phyloP scores from a whole-genome alignment of 2,329 filamentous ascomycete species.

The Aspergillus eucalypticola region DNA sequence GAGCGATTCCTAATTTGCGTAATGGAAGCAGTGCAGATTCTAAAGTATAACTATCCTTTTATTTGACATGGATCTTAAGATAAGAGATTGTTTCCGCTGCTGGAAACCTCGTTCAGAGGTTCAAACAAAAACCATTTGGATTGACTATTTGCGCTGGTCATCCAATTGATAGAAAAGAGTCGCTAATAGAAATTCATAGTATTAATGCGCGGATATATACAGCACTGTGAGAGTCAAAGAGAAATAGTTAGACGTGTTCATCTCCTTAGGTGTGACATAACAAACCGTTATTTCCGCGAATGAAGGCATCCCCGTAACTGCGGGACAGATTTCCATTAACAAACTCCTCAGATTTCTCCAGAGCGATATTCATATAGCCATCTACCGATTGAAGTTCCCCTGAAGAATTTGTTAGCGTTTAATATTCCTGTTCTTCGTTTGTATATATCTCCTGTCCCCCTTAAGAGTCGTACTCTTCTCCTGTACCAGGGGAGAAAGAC shows the following conservation, averaged over 20 bases:
- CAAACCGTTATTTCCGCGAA: slow-evolving; percentile 91
- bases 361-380: slow-evolving; percentile 99
- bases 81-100: too few relatives aligned
- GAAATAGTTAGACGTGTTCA: background rate
- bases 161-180: background rate
- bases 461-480: too few relatives aligned
- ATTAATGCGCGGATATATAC: slow-evolving; percentile 42
- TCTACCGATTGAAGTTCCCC: slow-evolving; percentile 96
- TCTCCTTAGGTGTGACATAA: slow-evolving; percentile 4
- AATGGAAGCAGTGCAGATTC: too few relatives aligned
- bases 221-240: slow-evolving; percentile 27
- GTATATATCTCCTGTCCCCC: background rate
- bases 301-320: slow-evolving; percentile 91
- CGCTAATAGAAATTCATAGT: background rate
- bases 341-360: slow-evolving; percentile 92
- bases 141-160: too few relatives aligned
- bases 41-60: too few relatives aligned
- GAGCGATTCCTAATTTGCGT: too few relatives aligned
- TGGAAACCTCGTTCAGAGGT: too few relatives aligned
- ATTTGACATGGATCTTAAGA: too few relatives aligned
- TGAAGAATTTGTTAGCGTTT: slow-evolving; percentile 40
- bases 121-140: too few relatives aligned
- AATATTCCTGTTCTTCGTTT: background rate
- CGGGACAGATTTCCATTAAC: slow-evolving; percentile 80
- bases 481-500: too few relatives aligned